These are phyloP conservation scores for Cystobasidium onofrii DNA, from an alignment of 768 basidiomycete species.

Conservation along the genomic window DNA sequence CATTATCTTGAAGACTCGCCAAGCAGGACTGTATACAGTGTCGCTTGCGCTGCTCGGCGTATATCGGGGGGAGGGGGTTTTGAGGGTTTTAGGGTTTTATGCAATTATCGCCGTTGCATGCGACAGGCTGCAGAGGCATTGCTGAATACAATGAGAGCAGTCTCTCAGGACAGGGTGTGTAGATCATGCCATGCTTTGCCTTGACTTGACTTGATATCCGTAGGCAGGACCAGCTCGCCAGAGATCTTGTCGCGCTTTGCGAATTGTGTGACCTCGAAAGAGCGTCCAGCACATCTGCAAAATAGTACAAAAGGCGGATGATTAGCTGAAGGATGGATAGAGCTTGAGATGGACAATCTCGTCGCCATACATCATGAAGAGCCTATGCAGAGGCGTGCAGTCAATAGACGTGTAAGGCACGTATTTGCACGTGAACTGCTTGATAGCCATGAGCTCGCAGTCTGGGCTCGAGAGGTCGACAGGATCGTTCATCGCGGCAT, in stretches of 20 bases:
- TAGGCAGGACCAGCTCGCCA: constrained; percentile 22
- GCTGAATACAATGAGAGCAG: background rate
- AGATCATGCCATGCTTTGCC: constrained; percentile 21
- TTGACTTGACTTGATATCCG: background rate
- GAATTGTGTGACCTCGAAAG: constrained; percentile 61
- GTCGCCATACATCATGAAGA: constrained; percentile 60
- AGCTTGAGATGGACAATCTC: background rate
- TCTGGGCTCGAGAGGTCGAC: constrained; percentile 43
- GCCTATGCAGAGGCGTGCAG: constrained; percentile 66
- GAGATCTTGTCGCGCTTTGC: constrained; percentile 30
- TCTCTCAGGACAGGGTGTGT: background rate
- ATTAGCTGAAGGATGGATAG: background rate
- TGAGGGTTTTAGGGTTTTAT: background rate
- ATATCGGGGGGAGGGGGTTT: background rate
- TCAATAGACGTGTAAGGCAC: constrained; percentile 47
- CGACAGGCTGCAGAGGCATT: background rate
- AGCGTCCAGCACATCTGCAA: constrained; percentile 57
- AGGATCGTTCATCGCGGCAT: constrained; percentile 26
- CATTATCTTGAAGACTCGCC: too few relatives aligned
- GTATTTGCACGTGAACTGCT: constrained; percentile 60
- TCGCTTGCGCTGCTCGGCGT: background rate
- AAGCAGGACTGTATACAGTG: background rate
- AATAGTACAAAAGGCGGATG: background rate
- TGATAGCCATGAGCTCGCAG: constrained; percentile 62
- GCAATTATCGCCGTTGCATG: background rate